These are phyloP conservation scores for Stylonectria norvegica DNA, from an alignment of 2,329 filamentous ascomycete species.

Conservation along the genomic window DNA sequence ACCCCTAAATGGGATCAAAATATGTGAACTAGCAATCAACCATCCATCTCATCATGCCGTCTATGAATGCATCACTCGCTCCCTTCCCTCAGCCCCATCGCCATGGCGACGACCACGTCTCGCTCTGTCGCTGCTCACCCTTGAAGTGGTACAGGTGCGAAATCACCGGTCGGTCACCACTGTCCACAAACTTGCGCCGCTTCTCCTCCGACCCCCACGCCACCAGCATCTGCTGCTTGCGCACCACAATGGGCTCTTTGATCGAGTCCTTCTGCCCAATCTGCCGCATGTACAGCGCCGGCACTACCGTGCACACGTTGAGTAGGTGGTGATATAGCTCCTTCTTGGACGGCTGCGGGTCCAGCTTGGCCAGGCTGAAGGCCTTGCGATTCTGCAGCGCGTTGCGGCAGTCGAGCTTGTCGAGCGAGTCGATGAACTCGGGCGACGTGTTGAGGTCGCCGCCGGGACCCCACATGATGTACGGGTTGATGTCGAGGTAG, in stretches of 20 bases:
- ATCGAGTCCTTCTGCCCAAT: constrained; percentile 34
- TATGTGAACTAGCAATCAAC: too few relatives aligned
- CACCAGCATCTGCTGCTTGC: constrained; percentile 38
- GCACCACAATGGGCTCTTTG: constrained; percentile 33
- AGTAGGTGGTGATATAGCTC: constrained; percentile 31
- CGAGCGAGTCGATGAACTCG: constrained; percentile 32
- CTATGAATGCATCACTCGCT: neutral
- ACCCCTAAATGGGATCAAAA: neutral
- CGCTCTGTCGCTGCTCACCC: constrained; percentile 8
- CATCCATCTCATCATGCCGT: neutral
- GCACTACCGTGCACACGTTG: constrained; percentile 34
- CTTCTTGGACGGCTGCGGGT: constrained; percentile 28
- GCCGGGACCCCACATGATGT: constrained; percentile 23
- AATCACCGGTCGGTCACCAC: constrained; percentile 30
- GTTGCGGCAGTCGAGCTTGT: constrained; percentile 34
- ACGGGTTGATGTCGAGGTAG: constrained; percentile 34
- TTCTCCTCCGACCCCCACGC: constrained; percentile 37
- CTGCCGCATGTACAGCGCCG: constrained; percentile 36
- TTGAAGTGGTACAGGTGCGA: constrained; percentile 27
- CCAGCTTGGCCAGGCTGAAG: constrained; percentile 32
- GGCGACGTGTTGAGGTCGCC: constrained; percentile 25
- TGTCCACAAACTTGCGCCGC: constrained; percentile 25
- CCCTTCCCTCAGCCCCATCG: constrained; percentile 7
- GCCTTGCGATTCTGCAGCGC: constrained; percentile 36
- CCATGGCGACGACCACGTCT: constrained; percentile 14